Percentiles rank a stretch among this genome's conserved stretches.
Conservation (phyloP, 2,329 filamentous ascomycete genomes). For the Colletotrichum simmondsii region DNA sequence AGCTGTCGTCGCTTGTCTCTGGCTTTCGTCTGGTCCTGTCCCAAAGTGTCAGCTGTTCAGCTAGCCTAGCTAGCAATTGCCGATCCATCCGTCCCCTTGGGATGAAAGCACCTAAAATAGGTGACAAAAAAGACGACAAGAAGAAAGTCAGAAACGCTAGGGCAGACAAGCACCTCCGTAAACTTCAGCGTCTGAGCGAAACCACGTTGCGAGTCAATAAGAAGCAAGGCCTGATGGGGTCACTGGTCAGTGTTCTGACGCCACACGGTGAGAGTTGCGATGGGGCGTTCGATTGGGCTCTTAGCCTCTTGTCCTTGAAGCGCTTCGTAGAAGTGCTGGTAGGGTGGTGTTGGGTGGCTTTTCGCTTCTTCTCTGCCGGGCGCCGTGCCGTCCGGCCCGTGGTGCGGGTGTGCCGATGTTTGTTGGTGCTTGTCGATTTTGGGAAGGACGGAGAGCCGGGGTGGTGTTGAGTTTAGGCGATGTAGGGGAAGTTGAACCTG, state of each 20-base stretch:
- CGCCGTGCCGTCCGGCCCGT: conserved; percentile 12
- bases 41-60: neutral
- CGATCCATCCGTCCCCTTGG: neutral
- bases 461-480: neutral
- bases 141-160: neutral
- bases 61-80: neutral
- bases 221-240: neutral
- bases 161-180: neutral
- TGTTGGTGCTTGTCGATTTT: neutral
- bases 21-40: neutral
- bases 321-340: neutral
- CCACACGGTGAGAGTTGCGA: neutral
- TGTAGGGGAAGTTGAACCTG: neutral
- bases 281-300: neutral
- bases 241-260: neutral
- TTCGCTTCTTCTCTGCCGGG: neutral
- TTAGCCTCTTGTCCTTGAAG: neutral
- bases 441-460: neutral
- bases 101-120: neutral
- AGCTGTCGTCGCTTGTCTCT: neutral
- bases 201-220: neutral
- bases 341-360: neutral
- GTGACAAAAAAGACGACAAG: neutral
- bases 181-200: neutral
- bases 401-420: neutral